Conservation (phyloP, 2,329 filamentous ascomycete species). For the Aspergillus novofumigatus region DNA sequence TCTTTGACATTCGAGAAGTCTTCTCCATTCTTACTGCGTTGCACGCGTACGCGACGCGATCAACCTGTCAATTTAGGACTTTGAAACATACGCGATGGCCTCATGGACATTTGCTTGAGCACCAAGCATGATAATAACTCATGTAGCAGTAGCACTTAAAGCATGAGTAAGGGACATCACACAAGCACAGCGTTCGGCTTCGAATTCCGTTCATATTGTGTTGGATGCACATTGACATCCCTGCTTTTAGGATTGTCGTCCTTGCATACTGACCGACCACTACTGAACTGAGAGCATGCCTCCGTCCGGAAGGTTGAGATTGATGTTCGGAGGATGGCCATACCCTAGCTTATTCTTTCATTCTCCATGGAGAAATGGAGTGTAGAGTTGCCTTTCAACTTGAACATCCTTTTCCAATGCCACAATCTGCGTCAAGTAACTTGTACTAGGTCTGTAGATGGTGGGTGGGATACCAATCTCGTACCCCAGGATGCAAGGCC, state of each 20-base stretch:
- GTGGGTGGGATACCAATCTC: neutral
- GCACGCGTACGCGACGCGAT: constrained; percentile 16
- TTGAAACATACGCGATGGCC: too few relatives aligned
- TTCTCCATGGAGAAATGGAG: neutral
- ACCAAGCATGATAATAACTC: neutral
- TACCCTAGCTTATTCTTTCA: neutral
- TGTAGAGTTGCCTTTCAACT: neutral
- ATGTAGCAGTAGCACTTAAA: neutral
- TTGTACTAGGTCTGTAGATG: neutral
- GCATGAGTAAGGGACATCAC: neutral
- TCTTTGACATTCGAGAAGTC: neutral
- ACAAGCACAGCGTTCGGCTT: neutral
- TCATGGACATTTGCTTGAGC: neutral
- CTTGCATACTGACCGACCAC: neutral
- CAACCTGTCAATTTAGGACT: constrained; percentile 6
- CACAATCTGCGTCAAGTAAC: neutral
- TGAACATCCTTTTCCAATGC: neutral
- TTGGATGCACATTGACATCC: neutral
- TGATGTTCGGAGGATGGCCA: neutral
- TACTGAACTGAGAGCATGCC: neutral
- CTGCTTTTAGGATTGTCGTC: neutral
- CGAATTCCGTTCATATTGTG: neutral
- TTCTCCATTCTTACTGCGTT: neutral
- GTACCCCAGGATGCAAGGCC: neutral
- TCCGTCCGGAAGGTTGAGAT: neutral